Evolutionary conservation across 768 basidiomycete species (phyloP), one percentile per base, ranked within the genome.

Genomic region (Fomitopsis serialis): DNA sequence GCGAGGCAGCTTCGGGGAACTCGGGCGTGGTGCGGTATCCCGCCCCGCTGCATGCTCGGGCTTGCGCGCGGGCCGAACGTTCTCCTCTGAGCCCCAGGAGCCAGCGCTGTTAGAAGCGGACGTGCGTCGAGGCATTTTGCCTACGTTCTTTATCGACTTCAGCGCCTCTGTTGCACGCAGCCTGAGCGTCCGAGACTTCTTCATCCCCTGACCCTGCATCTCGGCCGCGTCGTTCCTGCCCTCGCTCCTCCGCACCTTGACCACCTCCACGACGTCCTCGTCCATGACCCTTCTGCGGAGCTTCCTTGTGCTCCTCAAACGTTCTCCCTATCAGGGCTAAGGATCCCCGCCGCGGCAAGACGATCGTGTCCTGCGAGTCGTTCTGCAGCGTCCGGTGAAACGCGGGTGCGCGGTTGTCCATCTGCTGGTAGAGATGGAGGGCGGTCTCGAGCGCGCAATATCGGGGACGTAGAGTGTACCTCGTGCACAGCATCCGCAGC

Each of bases 101-200:
- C 50, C 29, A 23, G n/a, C 37, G 27, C 50, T 51, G 21, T 36
- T 45, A 32, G 54, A 50, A 55, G 29, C 35, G 10, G 34, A 29
- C 8, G 32, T 17, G 3, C 53, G 63, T 11, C 64, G 57, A 19
- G 52, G 51, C 23, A 24, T 46, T 55, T 61, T 66, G 19, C 64
- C 63, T 29, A 66, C 67, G 52, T 68, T 70, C 65, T 66, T 67
- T 57, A 71, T 70, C 8, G 70, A 70, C 51, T 63, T 63, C 43
- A 71, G 56, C 8, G 70, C 70, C 54, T 70, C 64, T 19, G 62
- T 57, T 5, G 70, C 69, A 7, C 70, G 65, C 15, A 66, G 65
- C 34, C 66, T 62, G 60, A 71, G 66, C 9, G 67, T 70, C 57
- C 58, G 68, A 32, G 66, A 64, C 56, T 66, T 68, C 60, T 64